Evolutionary conservation across 106 monocot genomes (phyloP), one percentile per base, ranked within the genome.

Genomic region (Triglochin maritima): DNA sequence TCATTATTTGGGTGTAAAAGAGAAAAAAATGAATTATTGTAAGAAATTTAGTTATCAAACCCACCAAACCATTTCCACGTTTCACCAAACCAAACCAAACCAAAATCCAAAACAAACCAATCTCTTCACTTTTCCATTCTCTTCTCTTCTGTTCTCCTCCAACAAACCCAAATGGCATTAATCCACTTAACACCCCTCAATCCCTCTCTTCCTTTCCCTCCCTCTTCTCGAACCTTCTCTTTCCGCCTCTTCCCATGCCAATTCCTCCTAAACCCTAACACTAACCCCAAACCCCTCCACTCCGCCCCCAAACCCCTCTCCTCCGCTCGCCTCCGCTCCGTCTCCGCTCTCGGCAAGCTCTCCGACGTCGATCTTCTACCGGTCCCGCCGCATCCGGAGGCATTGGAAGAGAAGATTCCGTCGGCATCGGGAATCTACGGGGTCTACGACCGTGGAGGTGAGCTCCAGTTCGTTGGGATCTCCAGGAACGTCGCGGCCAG

Each of bases 401-500:
- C 56, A 44, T 8, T 83, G n/a, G 73, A 80, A 3, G 74, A 57
- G 15, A 73, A 16, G 54, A 48, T 92, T 66, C 91, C 91, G 0
- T 8, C 75, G 29, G 80, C 71, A 44, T 46, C 91, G 12, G 96
- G 96, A 9, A 78, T 98, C 17, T 98, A 98, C 61, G 96, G 83
- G 55, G 80, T 98, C 56, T 92, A 84, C 68, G 96, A 91, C 56
- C 52, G 69, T 45, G 67, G 71, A 12, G 96, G 80, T 4, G 86
- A 75, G 14, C 86, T 98, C n/a, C 96, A 98, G 82, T 98, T 92
- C 76, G 63, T 98, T 49, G 96, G 96, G 54, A 74, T 98, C 2
- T 79, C 96, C 4, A 81, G 96, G 7, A 88, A 86, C 71, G 57
- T 92, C 14, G 86, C 78, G 5, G 83, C 80, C 46, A 90, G 85